phyloP scores from a whole-genome alignment of 148 eudicot genomes.

The Cornus florida region DNA sequence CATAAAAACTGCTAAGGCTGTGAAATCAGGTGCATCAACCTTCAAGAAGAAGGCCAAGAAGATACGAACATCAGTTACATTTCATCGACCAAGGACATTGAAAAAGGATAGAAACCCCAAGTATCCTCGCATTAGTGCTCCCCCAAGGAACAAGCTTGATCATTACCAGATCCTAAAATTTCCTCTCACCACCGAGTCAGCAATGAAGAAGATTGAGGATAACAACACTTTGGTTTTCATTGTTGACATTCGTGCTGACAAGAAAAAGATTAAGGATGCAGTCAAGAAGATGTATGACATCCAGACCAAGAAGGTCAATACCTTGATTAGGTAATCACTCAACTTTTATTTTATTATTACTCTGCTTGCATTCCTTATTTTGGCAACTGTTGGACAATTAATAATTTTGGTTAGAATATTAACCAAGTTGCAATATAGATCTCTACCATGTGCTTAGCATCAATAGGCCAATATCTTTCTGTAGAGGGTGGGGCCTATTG shows the following conservation, averaged over 20 bases:
- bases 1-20: conserved; percentile 14
- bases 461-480: not conserved
- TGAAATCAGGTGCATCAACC: conserved; percentile 7
- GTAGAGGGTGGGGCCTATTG: not conserved
- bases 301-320: conserved; percentile 37
- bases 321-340: conserved; percentile 32
- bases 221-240: conserved; percentile 51
- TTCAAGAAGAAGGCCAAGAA: conserved; percentile 23
- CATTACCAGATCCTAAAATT: conserved; percentile 27
- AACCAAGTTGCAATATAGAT: not conserved
- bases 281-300: conserved; percentile 46
- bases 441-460: not conserved
- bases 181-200: conserved; percentile 33
- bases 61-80: conserved; percentile 18
- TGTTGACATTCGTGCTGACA: conserved; percentile 45
- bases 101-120: conserved; percentile 20
- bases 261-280: conserved; percentile 47
- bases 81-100: conserved; percentile 23
- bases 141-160: conserved; percentile 26
- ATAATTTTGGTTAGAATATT: not conserved
- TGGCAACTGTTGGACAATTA: not conserved
- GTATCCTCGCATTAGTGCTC: conserved; percentile 24
- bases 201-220: conserved; percentile 52
- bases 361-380: not conserved
- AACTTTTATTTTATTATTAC: not conserved